phyloP scores from a whole-genome alignment of 1,284 basidiomycete genomes.

The Sutorius eximius region DNA sequence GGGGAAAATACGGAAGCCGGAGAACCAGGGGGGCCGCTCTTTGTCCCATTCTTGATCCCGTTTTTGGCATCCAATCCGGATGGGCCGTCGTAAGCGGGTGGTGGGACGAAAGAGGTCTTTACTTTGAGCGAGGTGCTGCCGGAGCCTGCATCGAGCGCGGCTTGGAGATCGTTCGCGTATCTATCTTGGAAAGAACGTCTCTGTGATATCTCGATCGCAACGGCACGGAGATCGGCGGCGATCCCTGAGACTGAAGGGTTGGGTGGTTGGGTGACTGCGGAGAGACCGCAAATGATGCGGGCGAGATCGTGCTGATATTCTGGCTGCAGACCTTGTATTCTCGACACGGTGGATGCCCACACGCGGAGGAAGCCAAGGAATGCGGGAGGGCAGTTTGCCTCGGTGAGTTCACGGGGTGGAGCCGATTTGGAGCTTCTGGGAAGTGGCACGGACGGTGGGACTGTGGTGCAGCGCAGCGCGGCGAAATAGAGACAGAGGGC shows the following conservation, averaged over 20 bases:
- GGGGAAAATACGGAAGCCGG: constrained; percentile 30
- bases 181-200: constrained; percentile 78
- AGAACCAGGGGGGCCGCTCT: constrained; percentile 27
- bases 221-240: constrained; percentile 70
- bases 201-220: constrained; percentile 80
- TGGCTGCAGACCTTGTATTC: constrained; percentile 60
- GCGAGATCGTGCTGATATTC: constrained; percentile 79
- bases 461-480: constrained; percentile 56
- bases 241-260: constrained; percentile 53
- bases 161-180: constrained; percentile 71
- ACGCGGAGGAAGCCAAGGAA: constrained; percentile 70
- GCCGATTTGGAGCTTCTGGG: constrained; percentile 44
- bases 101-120: constrained; percentile 69
- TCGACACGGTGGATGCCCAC: constrained; percentile 66
- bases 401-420: constrained; percentile 48
- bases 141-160: constrained; percentile 64
- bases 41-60: constrained; percentile 17
- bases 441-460: constrained; percentile 60
- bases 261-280: constrained; percentile 40
- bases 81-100: constrained; percentile 60
- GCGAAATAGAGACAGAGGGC: constrained; percentile 66
- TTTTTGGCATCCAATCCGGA: constrained; percentile 27
- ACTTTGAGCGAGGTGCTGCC: constrained; percentile 36
- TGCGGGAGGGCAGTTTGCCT: constrained; percentile 54
- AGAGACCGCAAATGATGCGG: constrained; percentile 68